These are phyloP conservation scores for Aspergillus unguis DNA, from an alignment of 2,329 filamentous ascomycete genomes.

Conservation along the genomic window DNA sequence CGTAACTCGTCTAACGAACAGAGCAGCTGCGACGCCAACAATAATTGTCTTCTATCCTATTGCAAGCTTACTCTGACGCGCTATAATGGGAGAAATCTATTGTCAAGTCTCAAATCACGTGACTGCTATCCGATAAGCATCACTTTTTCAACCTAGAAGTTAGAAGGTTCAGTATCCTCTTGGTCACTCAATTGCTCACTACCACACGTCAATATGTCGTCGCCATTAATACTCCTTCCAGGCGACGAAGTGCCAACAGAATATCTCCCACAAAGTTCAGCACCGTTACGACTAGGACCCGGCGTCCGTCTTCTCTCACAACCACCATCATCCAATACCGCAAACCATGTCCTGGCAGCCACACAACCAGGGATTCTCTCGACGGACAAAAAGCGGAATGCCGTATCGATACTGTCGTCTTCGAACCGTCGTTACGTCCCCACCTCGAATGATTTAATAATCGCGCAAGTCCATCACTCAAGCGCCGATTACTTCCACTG, in stretches of 20 bases:
- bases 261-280: constrained; percentile 63
- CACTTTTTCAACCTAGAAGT: not conserved
- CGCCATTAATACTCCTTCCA: constrained; percentile 70
- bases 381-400: constrained; percentile 41
- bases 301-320: constrained; percentile 78
- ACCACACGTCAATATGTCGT: constrained; percentile 48
- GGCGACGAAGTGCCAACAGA: constrained; percentile 70
- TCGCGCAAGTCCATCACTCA: constrained; percentile 77
- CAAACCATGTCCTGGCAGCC: constrained; percentile 36
- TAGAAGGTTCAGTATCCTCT: not conserved
- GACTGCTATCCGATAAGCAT: constrained; percentile 6
- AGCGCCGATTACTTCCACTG: constrained; percentile 77
- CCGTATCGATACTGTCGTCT: constrained; percentile 34
- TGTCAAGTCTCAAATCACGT: constrained; percentile 1
- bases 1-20: no score
- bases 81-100: not conserved
- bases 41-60: not conserved
- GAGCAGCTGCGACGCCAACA: no score
- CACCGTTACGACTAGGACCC: constrained; percentile 74
- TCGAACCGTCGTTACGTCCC: constrained; percentile 67
- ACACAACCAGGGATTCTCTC: constrained; percentile 37
- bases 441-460: constrained; percentile 76
- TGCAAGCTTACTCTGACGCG: not conserved
- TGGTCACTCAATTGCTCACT: not conserved
- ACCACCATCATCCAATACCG: constrained; percentile 60